Conservation (phyloP, 2,329 filamentous ascomycete genomes). For the Bipolaris bicolor region DNA sequence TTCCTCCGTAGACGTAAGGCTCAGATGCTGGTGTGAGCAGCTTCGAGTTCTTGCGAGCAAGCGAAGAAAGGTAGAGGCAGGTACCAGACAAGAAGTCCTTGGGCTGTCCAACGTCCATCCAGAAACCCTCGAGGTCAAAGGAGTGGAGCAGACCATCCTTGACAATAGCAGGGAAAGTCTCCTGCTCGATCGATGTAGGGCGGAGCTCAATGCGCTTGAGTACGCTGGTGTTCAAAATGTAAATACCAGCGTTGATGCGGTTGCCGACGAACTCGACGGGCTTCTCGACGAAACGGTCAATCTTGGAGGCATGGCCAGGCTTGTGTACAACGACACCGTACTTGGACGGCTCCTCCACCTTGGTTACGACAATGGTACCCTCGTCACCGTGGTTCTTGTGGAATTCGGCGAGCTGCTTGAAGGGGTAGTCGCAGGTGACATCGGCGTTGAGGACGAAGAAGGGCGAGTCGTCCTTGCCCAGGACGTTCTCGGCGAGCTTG, state of each 20-base stretch:
- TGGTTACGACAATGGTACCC: conserved; percentile 97
- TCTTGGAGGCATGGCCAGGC: conserved; percentile 85
- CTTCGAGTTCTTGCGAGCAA: conserved; percentile 89
- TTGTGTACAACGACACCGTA: conserved; percentile 99
- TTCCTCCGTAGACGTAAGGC: conserved; percentile 87
- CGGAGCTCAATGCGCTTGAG: conserved; percentile 92
- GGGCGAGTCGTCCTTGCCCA: conserved; percentile 89
- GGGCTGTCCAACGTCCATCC: conserved; percentile 99
- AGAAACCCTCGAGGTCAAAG: conserved; percentile 96
- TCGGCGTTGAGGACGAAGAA: conserved; percentile 99
- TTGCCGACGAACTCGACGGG: conserved; percentile 98
- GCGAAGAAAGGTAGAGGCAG: conserved; percentile 91
- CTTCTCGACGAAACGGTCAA: conserved; percentile 99
- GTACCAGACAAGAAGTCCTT: conserved; percentile 98
- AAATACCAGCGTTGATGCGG: conserved; percentile 98
- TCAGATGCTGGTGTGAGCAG: conserved; percentile 75
- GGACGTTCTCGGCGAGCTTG: conserved; percentile 90
- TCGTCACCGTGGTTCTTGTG: conserved; percentile 93
- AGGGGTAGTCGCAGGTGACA: conserved; percentile 97
- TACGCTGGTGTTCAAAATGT: conserved; percentile 93
- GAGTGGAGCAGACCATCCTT: conserved; percentile 90
- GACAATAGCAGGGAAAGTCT: conserved; percentile 95
- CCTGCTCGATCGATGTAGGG: conserved; percentile 97
- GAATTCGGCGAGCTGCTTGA: conserved; percentile 86
- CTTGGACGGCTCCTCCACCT: conserved; percentile 98